phyloP scores from a whole-genome alignment of 202 grass and related monocot species.

The Setaria italica region DNA sequence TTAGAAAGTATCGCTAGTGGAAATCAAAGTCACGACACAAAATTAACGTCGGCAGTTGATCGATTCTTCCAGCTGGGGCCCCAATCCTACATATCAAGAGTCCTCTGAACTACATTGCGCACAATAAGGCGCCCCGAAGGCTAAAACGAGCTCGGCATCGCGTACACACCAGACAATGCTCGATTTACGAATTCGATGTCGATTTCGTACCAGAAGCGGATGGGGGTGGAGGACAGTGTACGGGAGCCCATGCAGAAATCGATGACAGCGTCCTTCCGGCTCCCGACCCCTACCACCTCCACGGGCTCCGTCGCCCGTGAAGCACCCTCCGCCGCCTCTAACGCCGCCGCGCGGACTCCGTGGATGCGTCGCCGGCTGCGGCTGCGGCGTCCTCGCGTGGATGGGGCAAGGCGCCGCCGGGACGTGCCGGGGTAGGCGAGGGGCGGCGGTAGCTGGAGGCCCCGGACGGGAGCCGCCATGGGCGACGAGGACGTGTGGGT shows the following conservation, averaged over 20 bases:
- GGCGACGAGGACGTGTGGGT: conserved; percentile 3
- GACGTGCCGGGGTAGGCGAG: conserved; percentile 26
- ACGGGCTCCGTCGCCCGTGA: conserved; percentile 58
- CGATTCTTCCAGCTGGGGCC: not conserved
- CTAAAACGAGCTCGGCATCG: not conserved
- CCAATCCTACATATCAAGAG: conserved; percentile 6
- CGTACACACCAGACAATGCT: not conserved
- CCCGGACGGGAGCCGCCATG: conserved; percentile 49
- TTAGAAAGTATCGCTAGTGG: not conserved
- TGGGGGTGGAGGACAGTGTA: conserved; percentile 65
- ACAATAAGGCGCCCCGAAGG: not conserved
- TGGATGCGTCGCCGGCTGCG: not conserved
- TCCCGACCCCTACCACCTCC: conserved; percentile 87
- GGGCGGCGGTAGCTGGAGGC: conserved; percentile 43
- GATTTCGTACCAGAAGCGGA: conserved; percentile 79
- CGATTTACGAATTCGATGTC: conserved; percentile 16
- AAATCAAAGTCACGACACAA: not conserved
- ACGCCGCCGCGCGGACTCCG: conserved; percentile 7
- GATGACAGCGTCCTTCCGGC: conserved; percentile 88
- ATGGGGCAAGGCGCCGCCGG: conserved; percentile 4
- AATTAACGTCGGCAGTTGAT: not conserved
- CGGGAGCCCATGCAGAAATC: conserved; percentile 81
- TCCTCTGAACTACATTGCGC: conserved; percentile 20
- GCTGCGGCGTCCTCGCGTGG: conserved; percentile 35
- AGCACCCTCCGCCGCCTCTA: not conserved